phyloP scores from a whole-genome alignment of 257 asterid genomes.

The Jasminum sambac region DNA sequence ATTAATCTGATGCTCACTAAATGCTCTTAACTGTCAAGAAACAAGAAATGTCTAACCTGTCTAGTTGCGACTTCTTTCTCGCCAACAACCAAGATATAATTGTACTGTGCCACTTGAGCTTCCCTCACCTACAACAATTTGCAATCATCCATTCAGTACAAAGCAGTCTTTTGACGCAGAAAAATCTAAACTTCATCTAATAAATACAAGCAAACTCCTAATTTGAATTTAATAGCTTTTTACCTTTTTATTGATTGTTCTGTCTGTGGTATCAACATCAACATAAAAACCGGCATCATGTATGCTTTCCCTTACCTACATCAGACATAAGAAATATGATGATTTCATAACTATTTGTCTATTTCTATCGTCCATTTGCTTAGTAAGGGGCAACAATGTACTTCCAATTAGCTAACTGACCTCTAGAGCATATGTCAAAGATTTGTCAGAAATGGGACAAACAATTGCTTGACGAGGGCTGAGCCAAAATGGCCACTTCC shows the following conservation, averaged over 20 bases:
- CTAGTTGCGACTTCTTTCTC: conserved; percentile 83
- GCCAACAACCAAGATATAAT: conserved; percentile 94
- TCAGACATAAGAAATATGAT: not conserved
- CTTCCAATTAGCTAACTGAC: conserved; percentile 34
- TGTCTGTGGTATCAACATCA: conserved; percentile 82
- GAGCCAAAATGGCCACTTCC: conserved; percentile 99
- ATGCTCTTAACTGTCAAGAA: conserved; percentile 20
- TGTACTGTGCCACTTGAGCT: conserved; percentile 93
- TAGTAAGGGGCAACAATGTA: not conserved
- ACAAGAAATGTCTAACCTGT: conserved; percentile 48
- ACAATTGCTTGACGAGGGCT: conserved; percentile 98
- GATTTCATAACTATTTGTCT: not conserved
- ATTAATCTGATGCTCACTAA: no score
- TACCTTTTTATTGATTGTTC: conserved; percentile 92
- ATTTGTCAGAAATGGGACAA: conserved; percentile 95
- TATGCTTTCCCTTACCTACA: conserved; percentile 70
- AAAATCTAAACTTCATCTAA: not conserved
- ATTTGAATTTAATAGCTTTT: conserved; percentile 2
- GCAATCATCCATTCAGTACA: conserved; percentile 5
- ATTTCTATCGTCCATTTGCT: no score
- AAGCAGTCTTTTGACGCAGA: conserved; percentile 12
- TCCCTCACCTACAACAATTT: conserved; percentile 73
- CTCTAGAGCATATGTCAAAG: conserved; percentile 74
- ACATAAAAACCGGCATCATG: conserved; percentile 80
- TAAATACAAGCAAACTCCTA: conserved; percentile 11